A percentile compares a stretch with the other conserved stretches of the same genome.
Evolutionary conservation across 2,329 filamentous ascomycete species (phyloP).

Genomic region (Fusarium acutatum): DNA sequence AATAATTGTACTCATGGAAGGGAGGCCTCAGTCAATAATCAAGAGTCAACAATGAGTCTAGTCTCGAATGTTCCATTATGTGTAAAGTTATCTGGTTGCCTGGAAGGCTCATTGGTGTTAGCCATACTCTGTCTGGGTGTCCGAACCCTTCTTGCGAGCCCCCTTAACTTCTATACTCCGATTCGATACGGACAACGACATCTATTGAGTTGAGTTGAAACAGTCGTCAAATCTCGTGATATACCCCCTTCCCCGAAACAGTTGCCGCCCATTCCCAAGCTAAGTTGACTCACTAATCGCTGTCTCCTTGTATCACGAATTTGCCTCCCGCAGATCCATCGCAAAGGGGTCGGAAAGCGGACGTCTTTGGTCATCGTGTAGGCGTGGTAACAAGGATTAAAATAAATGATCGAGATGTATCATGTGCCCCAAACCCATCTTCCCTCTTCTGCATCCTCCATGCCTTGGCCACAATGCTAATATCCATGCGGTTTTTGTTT

Average conservation of each 20-base stretch:
- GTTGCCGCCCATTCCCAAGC: conserved; percentile 22
- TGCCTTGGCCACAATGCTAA: conserved; percentile 14
- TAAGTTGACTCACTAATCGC: conserved; percentile 20
- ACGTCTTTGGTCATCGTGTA: conserved; percentile 30
- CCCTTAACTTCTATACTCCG: conserved; percentile 28
- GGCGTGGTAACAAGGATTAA: conserved; percentile 21
- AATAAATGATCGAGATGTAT: conserved; percentile 21
- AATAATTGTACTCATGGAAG: conserved; percentile 1
- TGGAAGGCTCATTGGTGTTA: conserved; percentile 22
- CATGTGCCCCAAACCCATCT: conserved; percentile 13
- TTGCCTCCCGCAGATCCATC: conserved; percentile 25
- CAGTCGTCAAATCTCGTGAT: conserved; percentile 33
- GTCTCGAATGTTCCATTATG: conserved; percentile 36
- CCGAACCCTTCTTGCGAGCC: conserved; percentile 12
- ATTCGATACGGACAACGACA: conserved; percentile 13
- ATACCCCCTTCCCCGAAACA: conserved; percentile 32
- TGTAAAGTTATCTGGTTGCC: conserved; percentile 35
- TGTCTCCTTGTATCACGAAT: conserved; percentile 23
- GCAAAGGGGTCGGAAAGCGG: conserved; percentile 20
- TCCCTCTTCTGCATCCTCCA: conserved; percentile 11
- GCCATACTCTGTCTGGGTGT: conserved; percentile 18
- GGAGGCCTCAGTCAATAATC: conserved; percentile 37
- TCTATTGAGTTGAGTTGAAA: conserved; percentile 31
- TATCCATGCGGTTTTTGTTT: conserved; percentile 24
- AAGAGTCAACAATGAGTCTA: background rate